Evolutionary conservation across 495 filamentous ascomycete genomes (phyloP).

Genomic region (Podospora appendiculata): DNA sequence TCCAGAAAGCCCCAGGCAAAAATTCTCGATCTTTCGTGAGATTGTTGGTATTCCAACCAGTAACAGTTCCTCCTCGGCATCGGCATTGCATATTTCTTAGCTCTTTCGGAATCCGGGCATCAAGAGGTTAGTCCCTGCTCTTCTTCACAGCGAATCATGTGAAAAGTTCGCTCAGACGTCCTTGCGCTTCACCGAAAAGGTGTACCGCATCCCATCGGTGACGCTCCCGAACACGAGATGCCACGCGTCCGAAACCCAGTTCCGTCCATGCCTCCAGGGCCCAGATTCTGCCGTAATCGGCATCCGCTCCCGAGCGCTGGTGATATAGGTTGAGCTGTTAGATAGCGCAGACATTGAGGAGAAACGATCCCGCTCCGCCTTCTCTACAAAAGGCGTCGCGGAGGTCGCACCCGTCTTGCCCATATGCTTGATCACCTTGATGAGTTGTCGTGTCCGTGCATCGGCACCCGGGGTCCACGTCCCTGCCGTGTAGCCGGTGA

Average conservation of each 20-base stretch:
- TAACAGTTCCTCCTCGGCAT: no score
- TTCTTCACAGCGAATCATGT: no score
- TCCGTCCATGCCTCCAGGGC: conserved; percentile 27
- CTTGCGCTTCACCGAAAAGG: background rate
- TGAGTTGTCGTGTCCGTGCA: conserved; percentile 19
- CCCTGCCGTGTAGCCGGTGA: conserved; percentile 43
- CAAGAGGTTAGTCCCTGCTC: no score
- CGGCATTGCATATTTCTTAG: no score
- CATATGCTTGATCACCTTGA: conserved; percentile 33
- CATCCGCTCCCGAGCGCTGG: conserved; percentile 19
- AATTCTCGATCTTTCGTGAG: no score
- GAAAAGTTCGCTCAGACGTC: background rate
- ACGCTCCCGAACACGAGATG: background rate
- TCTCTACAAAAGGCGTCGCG: conserved; percentile 17
- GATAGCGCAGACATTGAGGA: conserved; percentile 14
- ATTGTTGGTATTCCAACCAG: no score
- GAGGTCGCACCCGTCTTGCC: conserved; percentile 22
- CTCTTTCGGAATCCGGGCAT: no score
- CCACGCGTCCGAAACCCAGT: background rate
- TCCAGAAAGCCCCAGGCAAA: no score
- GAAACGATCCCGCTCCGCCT: conserved; percentile 7
- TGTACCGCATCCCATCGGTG: background rate
- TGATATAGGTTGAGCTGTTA: conserved; percentile 27
- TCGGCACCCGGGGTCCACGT: conserved; percentile 50
- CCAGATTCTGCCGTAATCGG: conserved; percentile 22